These are phyloP conservation scores for Pseudotsuga menziesii DNA, from an alignment of 75 land plant genomes.

Conservation along the genomic window DNA sequence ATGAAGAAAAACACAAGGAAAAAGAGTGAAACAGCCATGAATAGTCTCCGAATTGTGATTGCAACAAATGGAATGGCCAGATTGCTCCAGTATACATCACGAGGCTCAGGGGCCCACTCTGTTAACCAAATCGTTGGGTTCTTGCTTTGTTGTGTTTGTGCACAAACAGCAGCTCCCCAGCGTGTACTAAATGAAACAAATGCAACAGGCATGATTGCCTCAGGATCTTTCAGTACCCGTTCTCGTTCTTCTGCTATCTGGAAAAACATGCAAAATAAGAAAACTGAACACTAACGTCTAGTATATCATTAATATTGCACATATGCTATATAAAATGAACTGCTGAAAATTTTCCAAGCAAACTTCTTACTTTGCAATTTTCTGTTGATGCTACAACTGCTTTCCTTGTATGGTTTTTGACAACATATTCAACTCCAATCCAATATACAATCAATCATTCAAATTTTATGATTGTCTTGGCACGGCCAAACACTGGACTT, in stretches of 20 bases:
- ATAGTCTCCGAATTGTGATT: conserved; percentile 57
- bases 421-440: neutral
- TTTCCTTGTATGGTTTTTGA: neutral
- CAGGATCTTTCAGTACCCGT: conserved; percentile 41
- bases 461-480: too few species aligned
- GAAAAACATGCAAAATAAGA: conserved; percentile 6
- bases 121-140: conserved; percentile 76
- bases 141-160: conserved; percentile 71
- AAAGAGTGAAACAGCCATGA: conserved; percentile 61
- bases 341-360: neutral
- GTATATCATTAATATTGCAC: neutral
- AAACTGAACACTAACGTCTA: neutral
- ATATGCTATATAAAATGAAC: neutral
- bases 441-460: neutral
- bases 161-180: conserved; percentile 84
- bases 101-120: conserved; percentile 81
- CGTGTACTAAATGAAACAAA: conserved; percentile 74
- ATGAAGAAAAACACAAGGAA: conserved; percentile 84
- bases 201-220: conserved; percentile 64
- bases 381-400: neutral
- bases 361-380: neutral
- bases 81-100: conserved; percentile 80
- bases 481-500: neutral
- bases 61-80: conserved; percentile 59
- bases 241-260: conserved; percentile 52